A percentile compares a stretch with the other conserved stretches of the same genome.
These are phyloP conservation scores for Elsinoe arachidis DNA, from an alignment of 2,329 filamentous ascomycete genomes.

Conservation along the genomic window DNA sequence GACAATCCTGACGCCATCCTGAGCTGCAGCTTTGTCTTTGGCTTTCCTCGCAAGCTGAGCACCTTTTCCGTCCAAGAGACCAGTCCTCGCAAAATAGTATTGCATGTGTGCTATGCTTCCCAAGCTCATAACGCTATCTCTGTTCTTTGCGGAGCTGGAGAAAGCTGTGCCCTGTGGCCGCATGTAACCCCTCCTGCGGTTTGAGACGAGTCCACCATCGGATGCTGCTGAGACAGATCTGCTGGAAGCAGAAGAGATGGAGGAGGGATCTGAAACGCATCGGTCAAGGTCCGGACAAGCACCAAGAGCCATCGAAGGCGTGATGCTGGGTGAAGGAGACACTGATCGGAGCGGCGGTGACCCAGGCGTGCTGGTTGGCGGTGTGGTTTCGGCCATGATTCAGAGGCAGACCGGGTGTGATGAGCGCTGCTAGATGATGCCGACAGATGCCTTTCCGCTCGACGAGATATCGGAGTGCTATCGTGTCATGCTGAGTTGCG, in stretches of 20 bases:
- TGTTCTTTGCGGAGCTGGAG: slow-evolving; percentile 76
- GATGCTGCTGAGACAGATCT: slow-evolving; percentile 44
- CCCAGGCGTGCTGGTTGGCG: slow-evolving; percentile 7
- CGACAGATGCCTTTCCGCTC: background rate
- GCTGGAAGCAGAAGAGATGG: slow-evolving; percentile 33
- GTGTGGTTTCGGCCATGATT: slow-evolving; percentile 6
- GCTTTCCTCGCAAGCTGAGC: slow-evolving; percentile 71
- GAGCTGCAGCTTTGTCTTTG: slow-evolving; percentile 30
- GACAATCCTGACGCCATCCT: slow-evolving; percentile 6
- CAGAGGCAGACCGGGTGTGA: background rate
- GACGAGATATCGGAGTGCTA: background rate
- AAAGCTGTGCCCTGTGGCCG: slow-evolving; percentile 82
- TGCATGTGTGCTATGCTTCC: slow-evolving; percentile 96
- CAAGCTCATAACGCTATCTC: slow-evolving; percentile 91
- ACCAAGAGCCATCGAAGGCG: slow-evolving; percentile 55
- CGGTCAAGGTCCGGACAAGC: slow-evolving; percentile 52
- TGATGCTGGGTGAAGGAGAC: slow-evolving; percentile 57
- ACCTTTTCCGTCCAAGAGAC: slow-evolving; percentile 85
- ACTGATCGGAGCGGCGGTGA: slow-evolving; percentile 36
- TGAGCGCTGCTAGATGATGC: background rate
- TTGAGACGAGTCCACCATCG: slow-evolving; percentile 33
- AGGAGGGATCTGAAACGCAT: slow-evolving; percentile 53
- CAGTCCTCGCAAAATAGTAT: slow-evolving; percentile 95
- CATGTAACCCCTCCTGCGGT: slow-evolving; percentile 70
- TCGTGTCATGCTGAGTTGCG: background rate